Evolutionary conservation across 1,139 yeast genomes (phyloP).

Genomic region (Arxiozyma bovina): DNA sequence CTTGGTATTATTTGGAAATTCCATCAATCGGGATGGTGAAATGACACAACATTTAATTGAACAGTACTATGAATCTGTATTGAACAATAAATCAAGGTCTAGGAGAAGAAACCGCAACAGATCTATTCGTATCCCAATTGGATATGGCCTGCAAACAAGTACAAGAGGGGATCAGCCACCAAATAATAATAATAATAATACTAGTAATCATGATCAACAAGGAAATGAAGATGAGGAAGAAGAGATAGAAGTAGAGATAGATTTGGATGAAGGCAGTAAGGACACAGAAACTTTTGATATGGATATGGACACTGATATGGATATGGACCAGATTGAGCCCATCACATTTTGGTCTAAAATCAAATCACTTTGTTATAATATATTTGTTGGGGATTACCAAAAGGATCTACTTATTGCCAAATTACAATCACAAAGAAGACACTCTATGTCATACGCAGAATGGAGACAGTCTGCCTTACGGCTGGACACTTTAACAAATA

Average conservation of each 20-base stretch:
- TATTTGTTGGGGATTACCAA: slow-evolving; percentile 24
- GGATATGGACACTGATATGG: not conserved
- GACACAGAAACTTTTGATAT: not conserved
- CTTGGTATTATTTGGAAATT: not conserved
- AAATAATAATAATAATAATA: no score
- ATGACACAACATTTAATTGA: slow-evolving; percentile 10
- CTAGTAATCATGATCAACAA: not conserved
- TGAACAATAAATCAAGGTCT: not conserved
- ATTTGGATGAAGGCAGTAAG: not conserved
- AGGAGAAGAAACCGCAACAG: not conserved
- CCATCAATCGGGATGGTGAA: not conserved
- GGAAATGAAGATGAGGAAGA: slow-evolving; percentile 1
- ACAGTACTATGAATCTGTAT: slow-evolving; percentile 7
- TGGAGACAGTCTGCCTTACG: slow-evolving; percentile 62
- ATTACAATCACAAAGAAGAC: slow-evolving; percentile 44
- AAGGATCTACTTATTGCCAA: slow-evolving; percentile 29
- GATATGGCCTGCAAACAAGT: not conserved
- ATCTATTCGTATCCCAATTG: not conserved
- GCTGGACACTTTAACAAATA: slow-evolving; percentile 55
- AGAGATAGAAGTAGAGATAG: not conserved
- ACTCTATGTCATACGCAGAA: slow-evolving; percentile 57
- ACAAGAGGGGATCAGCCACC: not conserved
- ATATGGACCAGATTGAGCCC: not conserved
- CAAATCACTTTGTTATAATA: slow-evolving; percentile 12
- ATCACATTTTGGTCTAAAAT: slow-evolving; percentile 9